Base-by-base conservation (phyloP, 768 basidiomycete genomes). In the Leccinum pellstonianum region DNA sequence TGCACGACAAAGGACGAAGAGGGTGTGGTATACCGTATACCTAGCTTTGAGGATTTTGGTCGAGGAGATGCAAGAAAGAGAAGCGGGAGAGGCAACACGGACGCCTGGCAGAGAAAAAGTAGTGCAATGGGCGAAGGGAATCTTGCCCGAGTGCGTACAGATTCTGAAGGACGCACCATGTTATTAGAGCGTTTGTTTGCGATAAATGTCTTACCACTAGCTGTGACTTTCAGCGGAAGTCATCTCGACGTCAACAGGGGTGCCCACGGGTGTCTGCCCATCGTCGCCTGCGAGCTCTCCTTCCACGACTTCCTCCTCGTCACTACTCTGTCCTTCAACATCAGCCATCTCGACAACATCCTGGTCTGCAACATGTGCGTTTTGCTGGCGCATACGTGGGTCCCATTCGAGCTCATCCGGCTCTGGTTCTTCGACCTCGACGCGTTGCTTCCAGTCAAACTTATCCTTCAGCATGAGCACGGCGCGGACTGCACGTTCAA, bases 361-460 rank as follows among this genome's bases (percentile, higher is more conserved):
- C 5, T 55, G 67, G 4, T 58, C 51, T 35, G 33, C 56, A 37
- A 29, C 53, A 6, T 62, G 61, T 17, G 43, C 29, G 54, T 60
- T 23, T 31, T 69, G 57, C 15, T 64, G 49, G 17, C 69, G 76
- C 11, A 76, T 31, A 46, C 83, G 77, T 4, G 86, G 86, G 64
- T 87, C 86, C 86, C 86, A 88, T 19, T 83, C 85, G 38, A 89
- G 73, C 62, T 91, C 90, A 64, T 91, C 88, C 3, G 88, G 88
- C 70, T 91, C 90, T 62, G 89, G 90, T 14, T 85, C 83, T 66
- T 87, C 86, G 12, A 91, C 90, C 61, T 84, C 85, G 21, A 93
- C 87, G n/a, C 91, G 79, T 64, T 85, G 83, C 70, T 86, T 86
- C 88, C 90, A 91, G 51, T 93, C 90, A 69, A 87, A 93, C 71